Percentiles rank a stretch among this genome's conserved stretches.
Evolutionary conservation across 805 yeast species (phyloP).

Genomic region (Cyberlindnera veronae): DNA sequence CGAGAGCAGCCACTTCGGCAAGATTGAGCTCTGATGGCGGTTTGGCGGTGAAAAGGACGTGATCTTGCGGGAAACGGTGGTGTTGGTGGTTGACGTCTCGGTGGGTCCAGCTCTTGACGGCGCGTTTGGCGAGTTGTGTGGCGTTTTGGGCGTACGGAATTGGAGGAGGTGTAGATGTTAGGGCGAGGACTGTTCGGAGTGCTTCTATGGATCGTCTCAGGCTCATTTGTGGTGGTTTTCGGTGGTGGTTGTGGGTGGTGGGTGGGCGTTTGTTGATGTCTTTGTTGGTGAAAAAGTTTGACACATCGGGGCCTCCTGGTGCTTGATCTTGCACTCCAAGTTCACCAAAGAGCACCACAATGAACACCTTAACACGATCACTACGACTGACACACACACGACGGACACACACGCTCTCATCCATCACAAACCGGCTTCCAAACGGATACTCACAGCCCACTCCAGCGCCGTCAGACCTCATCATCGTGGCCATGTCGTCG

Average conservation of each 20-base stretch:
- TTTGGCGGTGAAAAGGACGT: conserved; percentile 15
- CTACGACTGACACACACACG: not conserved
- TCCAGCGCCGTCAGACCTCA: conserved; percentile 53
- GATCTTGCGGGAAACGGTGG: not conserved
- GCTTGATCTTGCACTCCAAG: too few relatives aligned
- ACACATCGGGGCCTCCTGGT: too few relatives aligned
- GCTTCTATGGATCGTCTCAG: conserved; percentile 4
- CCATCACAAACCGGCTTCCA: conserved; percentile 13
- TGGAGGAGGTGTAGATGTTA: not conserved
- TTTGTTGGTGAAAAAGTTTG: not conserved
- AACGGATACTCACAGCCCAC: conserved; percentile 32
- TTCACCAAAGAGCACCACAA: not conserved
- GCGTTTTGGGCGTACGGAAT: conserved; percentile 1
- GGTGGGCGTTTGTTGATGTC: too few relatives aligned
- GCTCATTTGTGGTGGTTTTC: not conserved
- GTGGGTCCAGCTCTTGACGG: not conserved
- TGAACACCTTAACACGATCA: not conserved
- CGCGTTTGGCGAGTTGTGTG: conserved; percentile 1
- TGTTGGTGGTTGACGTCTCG: not conserved
- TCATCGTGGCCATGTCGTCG: conserved; percentile 89
- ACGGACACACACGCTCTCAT: not conserved
- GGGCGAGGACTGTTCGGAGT: too few relatives aligned
- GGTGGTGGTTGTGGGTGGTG: not conserved
- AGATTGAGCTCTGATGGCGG: conserved; percentile 17
- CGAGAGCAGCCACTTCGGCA: conserved; percentile 15